Conservation (phyloP, 257 asterid species). For the Mentha longifolia region DNA sequence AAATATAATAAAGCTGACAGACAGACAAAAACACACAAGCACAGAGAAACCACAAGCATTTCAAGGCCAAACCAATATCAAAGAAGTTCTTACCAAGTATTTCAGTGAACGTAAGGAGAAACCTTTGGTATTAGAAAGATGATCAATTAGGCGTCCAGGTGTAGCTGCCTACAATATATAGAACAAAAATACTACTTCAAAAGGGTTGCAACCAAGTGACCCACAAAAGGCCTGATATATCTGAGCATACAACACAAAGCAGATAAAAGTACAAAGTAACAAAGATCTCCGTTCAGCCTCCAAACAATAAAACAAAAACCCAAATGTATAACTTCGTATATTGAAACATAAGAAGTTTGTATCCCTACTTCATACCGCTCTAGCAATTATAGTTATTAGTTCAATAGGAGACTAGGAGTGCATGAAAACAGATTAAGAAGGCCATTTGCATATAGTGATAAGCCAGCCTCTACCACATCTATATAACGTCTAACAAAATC, state of each 20-base stretch:
- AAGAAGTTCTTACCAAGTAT: conserved; percentile 66
- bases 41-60: not conserved
- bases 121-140: conserved; percentile 88
- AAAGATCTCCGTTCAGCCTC: not conserved
- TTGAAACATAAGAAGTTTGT: not conserved
- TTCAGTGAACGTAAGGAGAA: conserved; percentile 74
- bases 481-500: not conserved
- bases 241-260: conserved; percentile 6
- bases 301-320: not conserved
- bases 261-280: not conserved
- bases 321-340: not conserved
- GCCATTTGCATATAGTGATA: not conserved
- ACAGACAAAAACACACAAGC: conserved; percentile 11
- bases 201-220: too few species aligned
- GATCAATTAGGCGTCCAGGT: conserved; percentile 95
- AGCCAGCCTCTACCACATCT: too few species aligned
- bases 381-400: not conserved
- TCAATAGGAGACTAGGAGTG: not conserved
- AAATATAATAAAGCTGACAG: not conserved
- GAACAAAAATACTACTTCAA: not conserved
- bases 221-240: not conserved
- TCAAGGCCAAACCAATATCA: conserved; percentile 21
- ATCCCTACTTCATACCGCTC: not conserved
- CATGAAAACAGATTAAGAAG: not conserved
- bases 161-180: conserved; percentile 76